phyloP scores from a whole-genome alignment of 148 eudicot genomes.

The Camellia japonica region DNA sequence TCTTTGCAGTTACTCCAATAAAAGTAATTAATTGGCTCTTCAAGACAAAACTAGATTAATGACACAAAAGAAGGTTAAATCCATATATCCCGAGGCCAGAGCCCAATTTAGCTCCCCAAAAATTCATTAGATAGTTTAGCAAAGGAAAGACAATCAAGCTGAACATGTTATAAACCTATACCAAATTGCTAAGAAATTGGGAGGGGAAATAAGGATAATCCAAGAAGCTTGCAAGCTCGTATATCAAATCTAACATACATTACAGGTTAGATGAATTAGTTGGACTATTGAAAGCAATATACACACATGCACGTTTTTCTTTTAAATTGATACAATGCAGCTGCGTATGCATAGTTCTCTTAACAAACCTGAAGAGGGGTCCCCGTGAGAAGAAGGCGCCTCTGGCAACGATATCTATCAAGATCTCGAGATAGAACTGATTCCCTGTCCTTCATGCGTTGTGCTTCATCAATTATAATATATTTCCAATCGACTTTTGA shows the following conservation, averaged over 20 bases:
- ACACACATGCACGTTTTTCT: background rate
- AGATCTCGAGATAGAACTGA: conserved; percentile 95
- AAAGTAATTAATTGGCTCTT: background rate
- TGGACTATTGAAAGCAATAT: conserved; percentile 3
- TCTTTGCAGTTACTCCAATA: background rate
- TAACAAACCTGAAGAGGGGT: conserved; percentile 85
- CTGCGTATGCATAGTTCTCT: background rate
- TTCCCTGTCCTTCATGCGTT: conserved; percentile 96
- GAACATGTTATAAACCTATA: background rate
- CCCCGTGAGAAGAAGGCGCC: conserved; percentile 94
- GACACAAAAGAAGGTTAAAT: background rate
- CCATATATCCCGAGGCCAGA: background rate
- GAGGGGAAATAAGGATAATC: background rate
- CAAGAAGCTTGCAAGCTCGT: background rate
- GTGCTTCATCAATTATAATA: conserved; percentile 96
- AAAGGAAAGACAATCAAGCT: background rate
- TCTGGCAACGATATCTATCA: conserved; percentile 89
- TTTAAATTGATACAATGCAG: background rate
- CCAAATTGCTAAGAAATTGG: background rate
- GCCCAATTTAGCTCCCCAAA: background rate
- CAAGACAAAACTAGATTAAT: background rate
- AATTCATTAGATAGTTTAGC: background rate
- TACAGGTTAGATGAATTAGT: background rate
- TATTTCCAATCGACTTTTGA: conserved; percentile 93
- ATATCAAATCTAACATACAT: background rate